Percentiles rank a stretch among this genome's conserved stretches.
Evolutionary conservation across 2,329 filamentous ascomycete species (phyloP).

Genomic region (Piedraia hortae): DNA sequence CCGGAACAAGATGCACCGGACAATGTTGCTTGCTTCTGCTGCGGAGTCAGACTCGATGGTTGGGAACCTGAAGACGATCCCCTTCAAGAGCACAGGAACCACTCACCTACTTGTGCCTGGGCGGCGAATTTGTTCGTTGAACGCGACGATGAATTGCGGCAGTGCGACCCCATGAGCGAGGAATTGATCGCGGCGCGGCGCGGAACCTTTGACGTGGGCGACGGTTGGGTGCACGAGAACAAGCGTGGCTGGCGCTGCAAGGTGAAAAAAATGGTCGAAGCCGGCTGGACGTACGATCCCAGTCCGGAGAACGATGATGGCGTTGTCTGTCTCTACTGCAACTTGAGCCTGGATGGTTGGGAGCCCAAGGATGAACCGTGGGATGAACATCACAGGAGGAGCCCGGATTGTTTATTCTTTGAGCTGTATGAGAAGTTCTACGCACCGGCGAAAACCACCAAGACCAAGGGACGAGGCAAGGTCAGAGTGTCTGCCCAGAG

Average conservation of each 20-base stretch:
- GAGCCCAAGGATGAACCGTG: conserved; percentile 73
- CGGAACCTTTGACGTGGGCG: conserved; percentile 42
- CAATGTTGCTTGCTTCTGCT: conserved; percentile 75
- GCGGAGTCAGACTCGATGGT: conserved; percentile 57
- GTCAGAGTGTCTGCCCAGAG: conserved; percentile 14
- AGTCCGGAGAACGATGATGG: conserved; percentile 50
- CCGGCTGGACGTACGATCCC: conserved; percentile 90
- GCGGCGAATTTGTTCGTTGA: conserved; percentile 37
- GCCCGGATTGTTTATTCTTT: conserved; percentile 63
- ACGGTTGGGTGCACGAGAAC: conserved; percentile 64
- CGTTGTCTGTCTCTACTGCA: conserved; percentile 75
- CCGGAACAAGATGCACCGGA: conserved; percentile 51
- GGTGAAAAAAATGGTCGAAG: conserved; percentile 67
- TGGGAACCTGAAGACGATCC: conserved; percentile 79
- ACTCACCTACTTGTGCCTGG: conserved; percentile 65
- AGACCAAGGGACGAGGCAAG: conserved; percentile 43
- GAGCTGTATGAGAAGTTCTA: conserved; percentile 26
- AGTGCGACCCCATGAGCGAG: conserved; percentile 38
- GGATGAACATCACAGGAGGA: conserved; percentile 65
- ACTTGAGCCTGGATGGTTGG: conserved; percentile 77
- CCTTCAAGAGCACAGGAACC: conserved; percentile 57
- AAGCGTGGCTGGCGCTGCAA: conserved; percentile 81
- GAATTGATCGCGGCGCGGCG: conserved; percentile 50
- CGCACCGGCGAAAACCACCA: conserved; percentile 7
- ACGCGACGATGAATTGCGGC: conserved; percentile 34